phyloP scores from a whole-genome alignment of 768 basidiomycete species.

The Lactarius vividus region DNA sequence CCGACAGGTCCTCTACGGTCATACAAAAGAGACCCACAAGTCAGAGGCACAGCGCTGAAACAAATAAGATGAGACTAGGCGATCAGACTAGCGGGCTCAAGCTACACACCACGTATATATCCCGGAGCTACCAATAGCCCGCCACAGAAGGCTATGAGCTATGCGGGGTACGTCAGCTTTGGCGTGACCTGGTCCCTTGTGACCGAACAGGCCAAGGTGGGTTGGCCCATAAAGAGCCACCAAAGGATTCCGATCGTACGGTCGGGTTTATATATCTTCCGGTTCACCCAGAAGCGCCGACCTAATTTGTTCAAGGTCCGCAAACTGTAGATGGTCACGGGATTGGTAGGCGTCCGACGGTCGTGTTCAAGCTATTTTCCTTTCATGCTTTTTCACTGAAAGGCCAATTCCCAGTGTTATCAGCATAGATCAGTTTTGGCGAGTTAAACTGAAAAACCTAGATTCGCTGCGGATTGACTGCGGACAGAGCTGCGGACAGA shows the following conservation, averaged over 20 bases:
- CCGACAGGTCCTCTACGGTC: constrained; percentile 21
- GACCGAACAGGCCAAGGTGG: constrained; percentile 17
- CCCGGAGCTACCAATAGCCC: not conserved
- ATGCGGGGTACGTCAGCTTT: not conserved
- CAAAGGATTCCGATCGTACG: not conserved
- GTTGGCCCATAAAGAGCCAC: constrained; percentile 6
- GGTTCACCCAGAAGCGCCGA: constrained; percentile 9
- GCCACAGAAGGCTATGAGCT: not conserved
- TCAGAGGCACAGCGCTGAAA: not conserved
- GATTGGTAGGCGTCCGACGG: too few species aligned
- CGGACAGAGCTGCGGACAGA: not conserved
- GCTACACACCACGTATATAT: not conserved
- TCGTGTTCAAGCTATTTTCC: too few species aligned
- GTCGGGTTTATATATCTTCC: not conserved
- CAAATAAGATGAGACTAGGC: not conserved
- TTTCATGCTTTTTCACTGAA: too few species aligned
- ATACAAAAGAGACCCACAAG: not conserved
- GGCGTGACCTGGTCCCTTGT: not conserved
- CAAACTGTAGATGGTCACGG: not conserved
- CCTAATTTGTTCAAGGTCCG: constrained; percentile 14
- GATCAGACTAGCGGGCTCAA: not conserved
- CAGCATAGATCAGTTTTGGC: not conserved
- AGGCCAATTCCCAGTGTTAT: too few species aligned
- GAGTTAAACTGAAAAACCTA: not conserved
- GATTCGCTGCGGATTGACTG: not conserved